Base-by-base conservation (phyloP, 2,329 filamentous ascomycete species). In the Sphaerulina populicola region DNA sequence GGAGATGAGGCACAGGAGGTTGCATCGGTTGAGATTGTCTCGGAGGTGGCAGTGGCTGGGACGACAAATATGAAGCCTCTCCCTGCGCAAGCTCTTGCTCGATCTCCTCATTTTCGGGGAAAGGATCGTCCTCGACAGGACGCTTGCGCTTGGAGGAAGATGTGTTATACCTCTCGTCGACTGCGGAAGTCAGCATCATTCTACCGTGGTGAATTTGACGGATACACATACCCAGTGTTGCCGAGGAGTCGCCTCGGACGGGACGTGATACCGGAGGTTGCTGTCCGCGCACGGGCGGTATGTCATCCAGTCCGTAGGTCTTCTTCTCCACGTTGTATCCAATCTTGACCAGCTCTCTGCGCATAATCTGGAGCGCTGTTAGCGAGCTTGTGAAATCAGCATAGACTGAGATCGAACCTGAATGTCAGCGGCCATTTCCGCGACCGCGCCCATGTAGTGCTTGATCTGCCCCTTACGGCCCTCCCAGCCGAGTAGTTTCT, bases 371-470 rank as follows among this genome's bases (percentile, higher is more conserved):
- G 3, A 35, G 6, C 31, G 10, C 1, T 35, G 31, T 35, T 11
- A 35, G 31, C 31, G 10, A 9, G 10, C 31, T n/a, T 8, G 2
- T 8, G 10, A 11, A 35, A 35, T 35, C 31, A 11, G 4, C 10
- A 35, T 3, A 2, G 10, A 9, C 4, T 2, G 10, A 11, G 10
- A 10, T 6, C 31, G 12, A 11, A 35, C 31, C 2, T 35, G 31
- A 35, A 35, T 35, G 4, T 35, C 31, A 5, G 31, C 10, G 31
- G 64, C 53, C 33, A 69, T 61, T 35, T 64, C 64, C 2, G 57
- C 55, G 8, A 70, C 67, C 15, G 67, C 62, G 27, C 61, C 57
- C 12, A 71, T 62, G 33, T 68, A 68, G 36, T 69, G 64, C 23
- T 64, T 65, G 51, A 71, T 61, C 58, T 64, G 48, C 46, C 57